Evolutionary conservation across 2,329 filamentous ascomycete species (phyloP).

Genomic region (Sarocladium kiliense): DNA sequence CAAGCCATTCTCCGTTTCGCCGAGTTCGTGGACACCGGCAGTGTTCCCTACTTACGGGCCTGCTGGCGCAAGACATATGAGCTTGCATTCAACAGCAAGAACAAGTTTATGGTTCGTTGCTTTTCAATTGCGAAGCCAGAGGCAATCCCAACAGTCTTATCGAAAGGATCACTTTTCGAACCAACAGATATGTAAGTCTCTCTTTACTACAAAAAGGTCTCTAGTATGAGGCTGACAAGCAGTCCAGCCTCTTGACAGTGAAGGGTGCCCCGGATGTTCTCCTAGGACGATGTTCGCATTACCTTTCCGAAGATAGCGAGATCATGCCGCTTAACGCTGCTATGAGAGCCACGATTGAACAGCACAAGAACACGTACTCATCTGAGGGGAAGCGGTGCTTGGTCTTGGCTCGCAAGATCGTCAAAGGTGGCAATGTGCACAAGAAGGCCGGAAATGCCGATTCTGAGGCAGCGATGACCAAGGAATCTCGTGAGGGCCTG

Average conservation of each 20-base stretch:
- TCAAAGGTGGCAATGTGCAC: conserved; percentile 35
- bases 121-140: conserved; percentile 39
- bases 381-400: conserved; percentile 63
- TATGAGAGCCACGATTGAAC: conserved; percentile 43
- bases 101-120: conserved; percentile 73
- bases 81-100: conserved; percentile 75
- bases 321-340: conserved; percentile 42
- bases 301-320: conserved; percentile 51
- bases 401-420: conserved; percentile 56
- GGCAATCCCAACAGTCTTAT: conserved; percentile 29
- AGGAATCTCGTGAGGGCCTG: conserved; percentile 51
- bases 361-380: conserved; percentile 64
- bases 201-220: not conserved
- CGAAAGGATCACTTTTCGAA: conserved; percentile 27
- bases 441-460: conserved; percentile 36
- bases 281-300: conserved; percentile 55
- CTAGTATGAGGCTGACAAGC: not conserved
- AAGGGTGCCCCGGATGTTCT: conserved; percentile 76
- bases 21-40: conserved; percentile 48
- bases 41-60: conserved; percentile 53
- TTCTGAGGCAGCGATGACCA: conserved; percentile 50
- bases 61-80: conserved; percentile 64
- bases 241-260: conserved; percentile 58
- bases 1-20: conserved; percentile 69
- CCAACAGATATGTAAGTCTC: conserved; percentile 30